Evolutionary conservation across 129 eudicot genomes (phyloP).

Genomic region (Mikania micrantha): DNA sequence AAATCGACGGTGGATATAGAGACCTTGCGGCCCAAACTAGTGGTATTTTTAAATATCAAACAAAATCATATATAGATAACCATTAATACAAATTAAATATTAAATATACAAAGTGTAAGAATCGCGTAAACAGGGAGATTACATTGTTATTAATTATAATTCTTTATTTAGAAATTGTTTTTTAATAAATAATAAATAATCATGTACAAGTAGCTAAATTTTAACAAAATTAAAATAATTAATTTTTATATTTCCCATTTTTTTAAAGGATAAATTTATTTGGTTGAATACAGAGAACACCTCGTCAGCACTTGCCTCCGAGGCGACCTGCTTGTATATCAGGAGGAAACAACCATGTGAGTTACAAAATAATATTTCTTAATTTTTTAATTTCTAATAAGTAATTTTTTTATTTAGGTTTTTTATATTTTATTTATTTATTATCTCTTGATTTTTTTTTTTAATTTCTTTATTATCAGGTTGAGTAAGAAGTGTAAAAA

Average conservation of each 20-base stretch:
- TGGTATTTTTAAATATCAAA: slow-evolving; percentile 36
- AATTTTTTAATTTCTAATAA: background rate
- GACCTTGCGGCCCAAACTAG: slow-evolving; percentile 65
- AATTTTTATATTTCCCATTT: no score
- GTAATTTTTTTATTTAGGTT: background rate
- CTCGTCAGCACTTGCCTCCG: slow-evolving; percentile 78
- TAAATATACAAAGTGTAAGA: no score
- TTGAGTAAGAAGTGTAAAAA: slow-evolving; percentile 19
- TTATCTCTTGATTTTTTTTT: no score
- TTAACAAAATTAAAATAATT: no score
- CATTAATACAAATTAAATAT: no score
- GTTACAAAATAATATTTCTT: background rate
- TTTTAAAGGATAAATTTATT: no score
- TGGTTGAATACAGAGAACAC: slow-evolving; percentile 79
- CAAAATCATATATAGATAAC: no score
- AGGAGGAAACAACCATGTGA: slow-evolving; percentile 36
- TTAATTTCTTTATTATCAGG: slow-evolving; percentile 7
- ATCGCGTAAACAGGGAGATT: no score
- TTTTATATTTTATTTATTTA: background rate
- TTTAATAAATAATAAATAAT: no score
- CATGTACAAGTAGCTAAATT: no score
- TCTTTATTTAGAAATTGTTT: no score
- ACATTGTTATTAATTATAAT: no score
- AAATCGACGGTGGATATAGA: slow-evolving; percentile 60
- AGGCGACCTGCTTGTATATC: slow-evolving; percentile 79